Evolutionary conservation across 2,329 filamentous ascomycete species (phyloP).

Genomic region (Beauveria pseudobassiana): DNA sequence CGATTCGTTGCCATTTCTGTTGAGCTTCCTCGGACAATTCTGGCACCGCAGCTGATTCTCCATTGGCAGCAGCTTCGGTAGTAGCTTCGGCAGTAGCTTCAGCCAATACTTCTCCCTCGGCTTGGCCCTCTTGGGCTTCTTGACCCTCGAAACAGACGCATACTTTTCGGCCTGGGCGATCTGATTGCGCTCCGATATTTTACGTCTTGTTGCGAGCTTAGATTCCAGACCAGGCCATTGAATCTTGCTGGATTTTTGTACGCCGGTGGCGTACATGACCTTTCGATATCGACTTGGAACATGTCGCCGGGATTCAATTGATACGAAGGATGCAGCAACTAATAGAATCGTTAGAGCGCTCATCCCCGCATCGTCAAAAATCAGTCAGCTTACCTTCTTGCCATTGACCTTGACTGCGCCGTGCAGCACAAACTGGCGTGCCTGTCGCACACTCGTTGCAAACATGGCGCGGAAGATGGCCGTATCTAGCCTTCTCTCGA

Average conservation of each 20-base stretch:
- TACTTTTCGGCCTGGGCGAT: constrained; percentile 13
- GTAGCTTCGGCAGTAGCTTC: constrained; percentile 11
- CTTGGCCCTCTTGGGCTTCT: background rate
- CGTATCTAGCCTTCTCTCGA: constrained; percentile 88
- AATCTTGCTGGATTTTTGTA: constrained; percentile 46
- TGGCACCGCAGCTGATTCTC: constrained; percentile 13
- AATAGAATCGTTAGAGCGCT: background rate
- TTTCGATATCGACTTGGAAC: constrained; percentile 90
- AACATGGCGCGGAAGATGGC: constrained; percentile 91
- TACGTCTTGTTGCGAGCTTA: constrained; percentile 21
- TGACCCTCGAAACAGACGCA: background rate
- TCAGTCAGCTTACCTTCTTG: constrained; percentile 62
- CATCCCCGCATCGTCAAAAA: too few species aligned
- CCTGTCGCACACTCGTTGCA: constrained; percentile 86
- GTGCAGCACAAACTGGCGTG: constrained; percentile 88
- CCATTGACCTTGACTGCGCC: constrained; percentile 94
- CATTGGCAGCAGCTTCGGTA: constrained; percentile 13
- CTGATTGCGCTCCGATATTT: constrained; percentile 18
- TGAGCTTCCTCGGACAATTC: background rate
- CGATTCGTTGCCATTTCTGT: background rate
- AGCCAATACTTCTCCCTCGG: background rate
- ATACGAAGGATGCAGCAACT: constrained; percentile 93
- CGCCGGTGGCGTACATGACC: constrained; percentile 82
- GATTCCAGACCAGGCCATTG: constrained; percentile 18
- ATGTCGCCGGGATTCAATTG: constrained; percentile 94